Conservation (phyloP, 2,329 filamentous ascomycete species). For the Phaeosphaeria sp. region DNA sequence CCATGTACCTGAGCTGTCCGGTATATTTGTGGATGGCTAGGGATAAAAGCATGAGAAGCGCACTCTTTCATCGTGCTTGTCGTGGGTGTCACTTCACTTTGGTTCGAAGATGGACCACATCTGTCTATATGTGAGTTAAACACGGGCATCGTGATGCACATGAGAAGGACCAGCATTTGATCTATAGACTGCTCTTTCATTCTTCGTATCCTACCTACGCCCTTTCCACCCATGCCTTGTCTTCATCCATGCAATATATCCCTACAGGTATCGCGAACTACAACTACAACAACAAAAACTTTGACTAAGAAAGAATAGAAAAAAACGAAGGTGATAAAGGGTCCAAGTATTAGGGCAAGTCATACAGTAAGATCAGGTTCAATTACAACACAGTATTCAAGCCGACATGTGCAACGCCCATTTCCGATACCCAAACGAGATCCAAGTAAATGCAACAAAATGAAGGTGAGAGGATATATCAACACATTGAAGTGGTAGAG, state of each 20-base stretch:
- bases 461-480: constrained; percentile 32
- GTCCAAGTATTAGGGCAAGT: constrained; percentile 8
- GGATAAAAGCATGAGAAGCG: no score
- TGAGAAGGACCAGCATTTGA: not conserved
- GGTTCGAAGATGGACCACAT: no score
- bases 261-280: constrained; percentile 25
- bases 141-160: no score
- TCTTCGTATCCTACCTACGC: not conserved
- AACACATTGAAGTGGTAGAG: constrained; percentile 37
- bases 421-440: not conserved
- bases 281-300: not conserved
- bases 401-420: not conserved
- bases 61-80: no score
- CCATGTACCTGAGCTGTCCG: no score
- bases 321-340: constrained; percentile 3
- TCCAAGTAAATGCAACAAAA: not conserved
- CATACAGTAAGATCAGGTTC: constrained; percentile 1
- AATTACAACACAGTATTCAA: constrained; percentile 9
- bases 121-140: no score
- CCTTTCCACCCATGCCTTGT: not conserved
- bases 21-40: no score
- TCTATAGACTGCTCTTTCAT: not conserved
- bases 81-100: no score
- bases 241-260: not conserved
- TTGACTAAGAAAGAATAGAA: not conserved